A percentile compares a stretch with the other conserved stretches of the same genome.
Conservation (phyloP, 768 basidiomycete species). For the Hysterangium stoloniferum region DNA sequence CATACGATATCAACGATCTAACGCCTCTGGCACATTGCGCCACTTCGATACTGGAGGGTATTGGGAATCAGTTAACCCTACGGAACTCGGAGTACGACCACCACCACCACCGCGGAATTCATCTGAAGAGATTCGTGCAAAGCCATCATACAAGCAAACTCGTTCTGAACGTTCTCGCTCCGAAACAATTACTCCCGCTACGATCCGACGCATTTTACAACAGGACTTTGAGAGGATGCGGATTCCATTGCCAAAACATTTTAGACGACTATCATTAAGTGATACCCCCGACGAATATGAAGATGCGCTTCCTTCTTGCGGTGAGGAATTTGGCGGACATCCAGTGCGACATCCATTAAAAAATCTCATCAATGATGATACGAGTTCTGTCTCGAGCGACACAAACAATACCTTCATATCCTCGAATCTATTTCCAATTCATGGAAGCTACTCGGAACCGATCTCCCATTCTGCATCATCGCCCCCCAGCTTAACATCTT, state of each 20-base stretch:
- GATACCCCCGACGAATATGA: too few relatives aligned
- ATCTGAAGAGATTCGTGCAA: background rate
- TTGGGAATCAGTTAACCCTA: background rate
- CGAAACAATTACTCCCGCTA: background rate
- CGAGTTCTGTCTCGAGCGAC: too few relatives aligned
- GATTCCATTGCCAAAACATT: background rate
- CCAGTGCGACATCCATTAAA: background rate
- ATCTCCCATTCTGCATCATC: background rate
- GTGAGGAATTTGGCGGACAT: background rate
- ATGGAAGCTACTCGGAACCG: too few relatives aligned
- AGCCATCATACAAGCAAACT: background rate
- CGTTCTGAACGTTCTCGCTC: background rate
- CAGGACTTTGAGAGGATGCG: background rate
- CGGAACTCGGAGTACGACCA: background rate
- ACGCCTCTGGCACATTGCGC: background rate
- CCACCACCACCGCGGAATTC: background rate
- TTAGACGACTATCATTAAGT: too few relatives aligned
- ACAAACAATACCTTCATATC: too few relatives aligned
- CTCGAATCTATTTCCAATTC: too few relatives aligned
- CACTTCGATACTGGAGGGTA: background rate
- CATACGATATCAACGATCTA: background rate
- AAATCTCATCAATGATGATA: background rate
- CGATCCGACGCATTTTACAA: background rate
- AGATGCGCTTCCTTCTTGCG: background rate
- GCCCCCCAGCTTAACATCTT: background rate